Evolutionary conservation across 2,329 filamentous ascomycete genomes (phyloP), one percentile per base, ranked within the genome.

Genomic region (Monosporascus sp.): DNA sequence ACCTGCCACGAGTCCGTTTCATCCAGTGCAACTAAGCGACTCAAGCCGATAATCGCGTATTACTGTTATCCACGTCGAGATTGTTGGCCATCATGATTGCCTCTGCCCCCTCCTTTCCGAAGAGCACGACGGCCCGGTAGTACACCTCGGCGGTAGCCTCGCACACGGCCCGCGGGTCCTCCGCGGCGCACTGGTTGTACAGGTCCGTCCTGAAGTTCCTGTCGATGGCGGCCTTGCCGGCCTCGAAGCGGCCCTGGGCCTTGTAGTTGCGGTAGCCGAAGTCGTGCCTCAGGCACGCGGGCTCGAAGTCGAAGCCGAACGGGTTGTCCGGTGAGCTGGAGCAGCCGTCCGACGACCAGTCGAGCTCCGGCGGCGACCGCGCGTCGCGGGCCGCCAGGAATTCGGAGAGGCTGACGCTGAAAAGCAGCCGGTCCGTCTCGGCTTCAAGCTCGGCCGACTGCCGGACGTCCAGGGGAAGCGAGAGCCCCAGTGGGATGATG

Each of bases 201-300:
- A 75, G 55, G 38, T 79, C 76, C 0, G 36, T 59, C 60, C 71
- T 73, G 62, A 83, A 82, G n/a, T 78, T 76, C 48, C 65, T 59
- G 50, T 83, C 80, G 43, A 83, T 76, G 5, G 56, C 65, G n/a
- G 63, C 51, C 61, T 76, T 77, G 51, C 64, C 67, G 7, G 57
- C 64, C 7, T 68, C 64, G 3, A 82, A 80, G 2, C 80, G 73
- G 2, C 51, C 65, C 60, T 82, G 79, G 2, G 50, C 53, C 50
- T 78, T 76, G 63, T 74, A 82, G 67, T 84, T 83, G 19, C 72
- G 67, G 62, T 80, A 80, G 1, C 79, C 79, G 63, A 83, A 83
- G 60, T 83, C 81, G 55, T 84, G 80, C 7, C 81, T 77, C 54
- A 78, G 65, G 68, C 79, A 81, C 14, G 71, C 73, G 0, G 70